phyloP scores from a whole-genome alignment of 306 rosid species.

The Senna siamea region DNA sequence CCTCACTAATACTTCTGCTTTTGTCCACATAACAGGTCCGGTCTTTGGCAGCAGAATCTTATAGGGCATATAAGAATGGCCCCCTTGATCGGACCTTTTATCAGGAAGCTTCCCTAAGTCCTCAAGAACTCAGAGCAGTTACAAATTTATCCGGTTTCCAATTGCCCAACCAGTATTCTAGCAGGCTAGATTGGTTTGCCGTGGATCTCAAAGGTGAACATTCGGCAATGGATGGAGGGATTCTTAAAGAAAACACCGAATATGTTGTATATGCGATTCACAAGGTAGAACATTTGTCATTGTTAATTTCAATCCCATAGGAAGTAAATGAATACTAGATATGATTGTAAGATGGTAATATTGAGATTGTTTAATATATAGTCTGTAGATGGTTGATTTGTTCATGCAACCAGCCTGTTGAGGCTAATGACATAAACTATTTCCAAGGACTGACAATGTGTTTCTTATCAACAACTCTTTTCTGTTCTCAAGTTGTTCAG shows the following conservation, averaged over 20 bases:
- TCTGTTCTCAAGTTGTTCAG: conserved; percentile 33
- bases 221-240: conserved; percentile 97
- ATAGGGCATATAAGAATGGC: conserved; percentile 86
- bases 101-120: conserved; percentile 66
- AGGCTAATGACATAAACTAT: not conserved
- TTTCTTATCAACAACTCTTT: conserved; percentile 22
- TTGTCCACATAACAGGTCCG: conserved; percentile 63
- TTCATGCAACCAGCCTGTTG: conserved; percentile 13
- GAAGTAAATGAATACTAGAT: not conserved
- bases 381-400: conserved; percentile 6
- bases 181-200: conserved; percentile 89
- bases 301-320: conserved; percentile 25
- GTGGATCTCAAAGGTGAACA: conserved; percentile 98
- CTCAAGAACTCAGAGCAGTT: conserved; percentile 63
- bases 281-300: conserved; percentile 61
- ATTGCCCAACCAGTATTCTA: conserved; percentile 64
- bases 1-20: conserved; percentile 30
- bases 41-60: conserved; percentile 95
- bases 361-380: no score
- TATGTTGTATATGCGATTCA: conserved; percentile 89
- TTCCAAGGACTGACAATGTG: not conserved
- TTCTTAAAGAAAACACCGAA: conserved; percentile 85
- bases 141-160: conserved; percentile 48
- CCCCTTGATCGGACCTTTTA: conserved; percentile 77
- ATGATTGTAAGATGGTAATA: not conserved